These are phyloP conservation scores for Mesembryanthemum crystallinum DNA, from an alignment of 148 eudicot genomes.

Conservation along the genomic window DNA sequence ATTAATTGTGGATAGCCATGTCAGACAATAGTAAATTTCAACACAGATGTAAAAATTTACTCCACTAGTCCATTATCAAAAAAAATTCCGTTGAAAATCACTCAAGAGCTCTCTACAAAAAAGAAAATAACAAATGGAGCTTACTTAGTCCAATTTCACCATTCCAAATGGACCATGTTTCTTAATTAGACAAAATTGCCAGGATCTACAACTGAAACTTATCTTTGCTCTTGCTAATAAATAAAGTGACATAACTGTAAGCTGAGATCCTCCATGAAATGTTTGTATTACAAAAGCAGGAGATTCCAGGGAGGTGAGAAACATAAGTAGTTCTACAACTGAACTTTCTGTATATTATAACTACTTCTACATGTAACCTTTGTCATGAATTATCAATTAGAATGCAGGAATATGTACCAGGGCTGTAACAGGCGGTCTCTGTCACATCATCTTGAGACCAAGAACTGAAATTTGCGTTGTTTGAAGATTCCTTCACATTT, in stretches of 20 bases:
- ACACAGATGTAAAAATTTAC: background rate
- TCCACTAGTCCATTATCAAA: background rate
- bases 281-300: background rate
- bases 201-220: background rate
- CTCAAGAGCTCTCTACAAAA: background rate
- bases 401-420: slow-evolving; percentile 14
- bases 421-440: slow-evolving; percentile 4
- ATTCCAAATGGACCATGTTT: background rate
- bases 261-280: background rate
- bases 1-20: background rate
- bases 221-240: background rate
- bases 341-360: background rate
- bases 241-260: background rate
- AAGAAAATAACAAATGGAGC: background rate
- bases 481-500: slow-evolving; percentile 31
- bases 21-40: background rate
- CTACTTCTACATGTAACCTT: background rate
- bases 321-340: background rate
- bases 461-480: slow-evolving; percentile 11
- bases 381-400: background rate
- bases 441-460: slow-evolving; percentile 23
- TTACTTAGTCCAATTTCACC: background rate
- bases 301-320: background rate
- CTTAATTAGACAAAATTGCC: too few relatives aligned
- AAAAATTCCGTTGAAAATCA: background rate